Evolutionary conservation across 495 filamentous ascomycete genomes (phyloP).

Genomic region (Lichina pygmaea): DNA sequence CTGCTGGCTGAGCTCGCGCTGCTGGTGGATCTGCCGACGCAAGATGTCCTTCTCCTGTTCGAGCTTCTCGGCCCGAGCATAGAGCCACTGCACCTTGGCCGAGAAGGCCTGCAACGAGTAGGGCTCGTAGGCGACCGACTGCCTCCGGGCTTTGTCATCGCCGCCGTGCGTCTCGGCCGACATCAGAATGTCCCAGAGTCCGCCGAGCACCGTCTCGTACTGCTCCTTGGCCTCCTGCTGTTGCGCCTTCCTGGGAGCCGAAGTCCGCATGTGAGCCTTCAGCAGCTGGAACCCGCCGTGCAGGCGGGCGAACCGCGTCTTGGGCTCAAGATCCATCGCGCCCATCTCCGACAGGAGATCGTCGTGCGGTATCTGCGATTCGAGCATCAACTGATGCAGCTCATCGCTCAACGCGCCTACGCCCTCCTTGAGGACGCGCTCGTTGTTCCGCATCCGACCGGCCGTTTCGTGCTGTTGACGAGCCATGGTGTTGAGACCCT

Average conservation of each 20-base stretch:
- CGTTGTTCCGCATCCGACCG: constrained; percentile 5
- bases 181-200: constrained; percentile 48
- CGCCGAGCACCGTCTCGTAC: constrained; percentile 30
- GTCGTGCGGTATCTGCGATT: background rate
- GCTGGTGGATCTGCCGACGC: constrained; percentile 72
- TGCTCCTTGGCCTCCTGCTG: constrained; percentile 20
- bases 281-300: constrained; percentile 10
- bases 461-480: constrained; percentile 5
- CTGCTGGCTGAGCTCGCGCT: constrained; percentile 59
- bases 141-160: constrained; percentile 21
- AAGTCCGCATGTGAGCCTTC: constrained; percentile 11
- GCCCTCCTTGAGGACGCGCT: constrained; percentile 15
- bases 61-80: constrained; percentile 29
- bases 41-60: constrained; percentile 66
- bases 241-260: constrained; percentile 1
- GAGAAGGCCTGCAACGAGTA: constrained; percentile 47
- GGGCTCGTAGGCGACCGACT: constrained; percentile 18
- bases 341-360: background rate
- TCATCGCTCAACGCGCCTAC: constrained; percentile 23
- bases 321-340: constrained; percentile 9
- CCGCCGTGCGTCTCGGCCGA: constrained; percentile 31
- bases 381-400: constrained; percentile 9
- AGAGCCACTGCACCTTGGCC: constrained; percentile 50
- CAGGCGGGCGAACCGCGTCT: constrained; percentile 18
- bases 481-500: constrained; percentile 15